Evolutionary conservation across 139 green algal species (phyloP).

Genomic region (Chlorella sp.): DNA sequence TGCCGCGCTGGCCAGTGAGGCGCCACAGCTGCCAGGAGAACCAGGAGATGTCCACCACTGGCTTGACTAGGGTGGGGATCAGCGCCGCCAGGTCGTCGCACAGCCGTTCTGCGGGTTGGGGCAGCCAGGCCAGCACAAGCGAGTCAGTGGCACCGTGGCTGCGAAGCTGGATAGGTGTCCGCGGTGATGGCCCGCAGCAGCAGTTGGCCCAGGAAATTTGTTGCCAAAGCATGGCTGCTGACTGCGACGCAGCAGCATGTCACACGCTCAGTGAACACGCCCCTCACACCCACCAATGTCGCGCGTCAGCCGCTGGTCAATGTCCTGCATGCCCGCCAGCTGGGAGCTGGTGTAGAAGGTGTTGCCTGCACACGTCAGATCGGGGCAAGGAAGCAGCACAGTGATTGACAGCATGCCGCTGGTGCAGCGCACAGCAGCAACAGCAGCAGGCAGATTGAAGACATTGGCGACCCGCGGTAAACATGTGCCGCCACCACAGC

Average conservation of each 20-base stretch:
- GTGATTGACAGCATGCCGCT: not conserved
- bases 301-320: slow-evolving; percentile 67
- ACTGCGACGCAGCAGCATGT: too few species aligned
- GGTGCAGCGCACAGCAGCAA: not conserved
- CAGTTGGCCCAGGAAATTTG: too few species aligned
- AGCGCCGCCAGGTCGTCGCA: slow-evolving; percentile 70
- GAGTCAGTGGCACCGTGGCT: too few species aligned
- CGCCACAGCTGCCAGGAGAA: slow-evolving; percentile 65
- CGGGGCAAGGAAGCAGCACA: not conserved
- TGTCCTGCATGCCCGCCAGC: slow-evolving; percentile 62
- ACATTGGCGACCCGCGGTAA: not conserved
- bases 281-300: slow-evolving; percentile 62
- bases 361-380: slow-evolving; percentile 33
- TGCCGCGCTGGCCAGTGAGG: slow-evolving; percentile 66
- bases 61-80: slow-evolving; percentile 78
- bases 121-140: not conserved
- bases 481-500: not conserved
- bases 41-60: slow-evolving; percentile 76
- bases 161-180: too few species aligned
- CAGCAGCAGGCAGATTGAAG: not conserved
- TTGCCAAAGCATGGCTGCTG: too few species aligned
- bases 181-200: too few species aligned
- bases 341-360: slow-evolving; percentile 62
- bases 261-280: too few species aligned
- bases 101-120: slow-evolving; percentile 51